These are phyloP conservation scores for Phytophthora tubulina DNA, from an alignment of 352 stramenopile genomes.

Conservation along the genomic window DNA sequence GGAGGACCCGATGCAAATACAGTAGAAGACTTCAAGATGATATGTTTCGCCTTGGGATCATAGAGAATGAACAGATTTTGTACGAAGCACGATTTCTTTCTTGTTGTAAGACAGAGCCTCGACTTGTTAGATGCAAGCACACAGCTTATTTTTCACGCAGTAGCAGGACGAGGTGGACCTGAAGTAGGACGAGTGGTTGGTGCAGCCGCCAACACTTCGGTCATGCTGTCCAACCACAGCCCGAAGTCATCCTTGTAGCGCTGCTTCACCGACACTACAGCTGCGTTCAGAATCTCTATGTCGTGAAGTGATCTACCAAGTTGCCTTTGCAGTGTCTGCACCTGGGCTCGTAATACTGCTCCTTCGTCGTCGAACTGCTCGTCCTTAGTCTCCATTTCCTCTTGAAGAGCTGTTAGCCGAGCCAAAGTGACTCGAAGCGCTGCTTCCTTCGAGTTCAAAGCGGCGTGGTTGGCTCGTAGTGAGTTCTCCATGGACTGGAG, in stretches of 20 bases:
- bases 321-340: conserved; percentile 8
- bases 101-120: neutral
- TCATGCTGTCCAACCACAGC: conserved; percentile 11
- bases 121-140: neutral
- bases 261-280: neutral
- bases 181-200: neutral
- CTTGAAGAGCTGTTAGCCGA: neutral
- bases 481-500: conserved; percentile 2
- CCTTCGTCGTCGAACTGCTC: conserved; percentile 7
- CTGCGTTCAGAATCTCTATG: neutral
- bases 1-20: neutral
- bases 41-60: conserved; percentile 2
- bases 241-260: conserved; percentile 1
- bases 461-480: neutral
- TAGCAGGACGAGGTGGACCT: neutral
- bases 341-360: neutral
- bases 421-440: conserved; percentile 3
- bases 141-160: neutral
- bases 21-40: conserved; percentile 6
- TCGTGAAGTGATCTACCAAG: conserved; percentile 1
- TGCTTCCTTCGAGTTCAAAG: conserved; percentile 5
- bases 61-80: conserved; percentile 26
- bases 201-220: neutral
- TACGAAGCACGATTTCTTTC: neutral
- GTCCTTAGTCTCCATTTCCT: neutral